Evolutionary conservation across 805 yeast genomes (phyloP).

Genomic region (Candida railenensis): DNA sequence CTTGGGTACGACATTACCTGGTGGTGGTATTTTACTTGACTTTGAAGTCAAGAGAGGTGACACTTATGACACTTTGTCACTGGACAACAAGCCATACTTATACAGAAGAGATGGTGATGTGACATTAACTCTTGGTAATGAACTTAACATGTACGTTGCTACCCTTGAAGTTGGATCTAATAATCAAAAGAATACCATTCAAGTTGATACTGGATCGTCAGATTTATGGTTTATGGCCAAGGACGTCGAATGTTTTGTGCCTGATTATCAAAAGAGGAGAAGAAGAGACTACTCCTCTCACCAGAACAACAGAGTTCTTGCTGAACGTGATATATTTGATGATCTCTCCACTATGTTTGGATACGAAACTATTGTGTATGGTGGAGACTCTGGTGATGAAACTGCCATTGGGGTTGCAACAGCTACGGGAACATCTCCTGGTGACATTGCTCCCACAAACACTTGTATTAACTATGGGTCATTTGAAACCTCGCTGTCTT

Average conservation of each 20-base stretch:
- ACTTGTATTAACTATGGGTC: constrained; percentile 14
- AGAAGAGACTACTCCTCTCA: neutral
- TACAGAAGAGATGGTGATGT: constrained; percentile 4
- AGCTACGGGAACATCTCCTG: neutral
- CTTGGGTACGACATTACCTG: neutral
- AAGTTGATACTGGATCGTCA: constrained; percentile 25
- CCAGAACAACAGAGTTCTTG: neutral
- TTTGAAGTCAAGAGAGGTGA: neutral
- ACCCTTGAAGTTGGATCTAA: constrained; percentile 17
- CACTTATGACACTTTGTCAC: neutral
- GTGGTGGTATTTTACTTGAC: neutral
- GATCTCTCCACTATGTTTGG: constrained; percentile 8
- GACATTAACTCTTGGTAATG: constrained; percentile 19
- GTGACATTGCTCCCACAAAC: constrained; percentile 6
- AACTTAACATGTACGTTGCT: constrained; percentile 28
- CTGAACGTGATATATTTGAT: constrained; percentile 15
- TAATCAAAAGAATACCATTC: constrained; percentile 15
- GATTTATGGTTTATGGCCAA: constrained; percentile 31
- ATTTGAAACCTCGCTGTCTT: constrained; percentile 9
- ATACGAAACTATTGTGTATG: neutral
- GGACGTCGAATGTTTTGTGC: constrained; percentile 20
- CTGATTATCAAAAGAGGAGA: neutral
- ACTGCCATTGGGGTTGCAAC: constrained; percentile 6
- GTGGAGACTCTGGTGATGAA: neutral
- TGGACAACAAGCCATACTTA: neutral